A percentile compares a stretch with the other conserved stretches of the same genome.
Conservation (phyloP, 345 rosid species). For the Hibiscus mutabilis region DNA sequence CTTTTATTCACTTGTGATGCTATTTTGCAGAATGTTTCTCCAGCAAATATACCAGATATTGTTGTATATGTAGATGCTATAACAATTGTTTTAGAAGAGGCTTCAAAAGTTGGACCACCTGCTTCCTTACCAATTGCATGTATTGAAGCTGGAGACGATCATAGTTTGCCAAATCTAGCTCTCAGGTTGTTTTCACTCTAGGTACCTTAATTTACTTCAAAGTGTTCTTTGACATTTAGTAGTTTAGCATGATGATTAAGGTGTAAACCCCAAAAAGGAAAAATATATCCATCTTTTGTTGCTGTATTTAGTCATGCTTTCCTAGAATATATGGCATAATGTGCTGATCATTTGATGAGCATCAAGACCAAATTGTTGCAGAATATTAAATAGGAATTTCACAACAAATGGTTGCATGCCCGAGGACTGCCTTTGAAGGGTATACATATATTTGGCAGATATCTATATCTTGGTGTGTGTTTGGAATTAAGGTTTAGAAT, state of each 20-base stretch:
- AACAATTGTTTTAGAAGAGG: constrained; percentile 81
- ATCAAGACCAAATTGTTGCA: neutral
- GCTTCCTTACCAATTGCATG: constrained; percentile 82
- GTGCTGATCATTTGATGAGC: neutral
- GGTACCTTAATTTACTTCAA: constrained; percentile 15
- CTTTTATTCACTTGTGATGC: constrained; percentile 9
- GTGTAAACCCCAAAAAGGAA: neutral
- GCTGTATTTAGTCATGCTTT: neutral
- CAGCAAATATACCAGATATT: constrained; percentile 58
- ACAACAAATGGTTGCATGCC: neutral
- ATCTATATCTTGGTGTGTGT: neutral
- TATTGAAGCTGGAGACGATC: constrained; percentile 82
- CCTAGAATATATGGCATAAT: neutral
- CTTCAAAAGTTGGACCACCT: constrained; percentile 63
- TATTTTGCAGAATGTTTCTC: constrained; percentile 77
- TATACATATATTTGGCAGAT: neutral
- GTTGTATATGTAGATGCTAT: constrained; percentile 79
- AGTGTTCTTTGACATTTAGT: constrained; percentile 11
- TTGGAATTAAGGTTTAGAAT: constrained; percentile 1
- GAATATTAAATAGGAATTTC: neutral
- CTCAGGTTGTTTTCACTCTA: constrained; percentile 58
- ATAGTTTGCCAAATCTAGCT: constrained; percentile 76
- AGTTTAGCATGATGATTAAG: constrained; percentile 3
- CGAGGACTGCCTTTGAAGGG: neutral
- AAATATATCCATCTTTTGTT: neutral